Conservation (phyloP, 2,329 filamentous ascomycete genomes). For the Venturiaceae sp. region DNA sequence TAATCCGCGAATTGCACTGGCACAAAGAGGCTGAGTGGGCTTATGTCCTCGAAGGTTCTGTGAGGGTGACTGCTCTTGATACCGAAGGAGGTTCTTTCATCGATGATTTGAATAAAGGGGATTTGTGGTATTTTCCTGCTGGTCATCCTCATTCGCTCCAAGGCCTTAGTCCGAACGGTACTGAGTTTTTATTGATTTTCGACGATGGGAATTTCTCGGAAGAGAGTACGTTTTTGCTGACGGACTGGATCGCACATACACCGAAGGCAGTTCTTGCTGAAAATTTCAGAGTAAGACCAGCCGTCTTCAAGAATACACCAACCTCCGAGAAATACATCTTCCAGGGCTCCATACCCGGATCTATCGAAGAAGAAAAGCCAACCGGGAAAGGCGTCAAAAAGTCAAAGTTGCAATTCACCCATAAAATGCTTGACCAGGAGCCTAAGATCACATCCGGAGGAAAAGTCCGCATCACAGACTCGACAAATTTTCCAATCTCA, state of each 20-base stretch:
- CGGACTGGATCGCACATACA: constrained; percentile 65
- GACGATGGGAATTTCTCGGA: constrained; percentile 51
- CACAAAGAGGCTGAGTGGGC: constrained; percentile 75
- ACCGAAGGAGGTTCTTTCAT: constrained; percentile 68
- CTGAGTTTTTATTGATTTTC: constrained; percentile 55
- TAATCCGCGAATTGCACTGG: constrained; percentile 71
- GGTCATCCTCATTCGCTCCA: constrained; percentile 71
- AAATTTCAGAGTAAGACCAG: constrained; percentile 64
- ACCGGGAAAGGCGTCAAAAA: constrained; percentile 52
- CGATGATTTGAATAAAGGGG: constrained; percentile 66
- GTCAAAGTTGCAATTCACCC: constrained; percentile 59
- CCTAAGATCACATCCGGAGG: constrained; percentile 59
- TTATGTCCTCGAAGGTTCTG: constrained; percentile 60
- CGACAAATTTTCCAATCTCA: constrained; percentile 65
- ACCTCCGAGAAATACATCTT: constrained; percentile 67
- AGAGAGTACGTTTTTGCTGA: constrained; percentile 62
- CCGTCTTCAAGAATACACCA: constrained; percentile 61
- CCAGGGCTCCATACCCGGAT: constrained; percentile 53
- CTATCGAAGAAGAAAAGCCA: constrained; percentile 57
- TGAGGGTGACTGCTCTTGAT: constrained; percentile 64
- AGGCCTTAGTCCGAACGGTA: constrained; percentile 56
- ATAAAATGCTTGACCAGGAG: constrained; percentile 61
- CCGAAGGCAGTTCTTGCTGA: constrained; percentile 62
- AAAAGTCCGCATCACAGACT: constrained; percentile 64
- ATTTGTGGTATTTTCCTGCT: constrained; percentile 73